These are phyloP conservation scores for Pyrenochaeta sp. DNA, from an alignment of 2,329 filamentous ascomycete species.

Conservation along the genomic window DNA sequence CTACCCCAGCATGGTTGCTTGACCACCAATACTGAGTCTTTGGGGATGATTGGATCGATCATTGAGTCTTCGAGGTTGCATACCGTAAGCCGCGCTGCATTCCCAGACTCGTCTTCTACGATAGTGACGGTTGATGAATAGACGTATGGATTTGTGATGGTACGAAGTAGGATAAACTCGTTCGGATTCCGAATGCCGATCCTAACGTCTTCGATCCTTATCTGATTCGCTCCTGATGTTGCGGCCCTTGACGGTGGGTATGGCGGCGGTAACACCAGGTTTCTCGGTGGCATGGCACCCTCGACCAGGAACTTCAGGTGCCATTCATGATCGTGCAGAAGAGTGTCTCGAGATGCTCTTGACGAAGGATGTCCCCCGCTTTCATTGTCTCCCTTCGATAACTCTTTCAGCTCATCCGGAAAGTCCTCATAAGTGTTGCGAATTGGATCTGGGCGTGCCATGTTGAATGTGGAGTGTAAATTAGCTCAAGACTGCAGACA, in stretches of 20 bases:
- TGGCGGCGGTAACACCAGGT: constrained; percentile 25
- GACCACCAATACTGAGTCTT: constrained; percentile 21
- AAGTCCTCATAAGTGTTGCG: constrained; percentile 32
- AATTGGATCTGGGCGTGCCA: constrained; percentile 13
- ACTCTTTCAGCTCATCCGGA: constrained; percentile 24
- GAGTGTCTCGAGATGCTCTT: constrained; percentile 15
- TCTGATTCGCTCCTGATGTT: background rate
- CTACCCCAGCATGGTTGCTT: constrained; percentile 34
- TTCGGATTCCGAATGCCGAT: constrained; percentile 15
- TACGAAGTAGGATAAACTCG: constrained; percentile 20
- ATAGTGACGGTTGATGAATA: constrained; percentile 30
- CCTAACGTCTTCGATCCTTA: constrained; percentile 19
- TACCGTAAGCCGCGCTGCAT: constrained; percentile 28
- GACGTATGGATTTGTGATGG: constrained; percentile 30
- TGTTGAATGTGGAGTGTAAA: background rate
- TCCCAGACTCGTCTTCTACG: constrained; percentile 28
- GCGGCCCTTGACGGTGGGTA: constrained; percentile 27
- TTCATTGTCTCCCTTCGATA: constrained; percentile 15
- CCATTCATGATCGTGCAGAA: constrained; percentile 22
- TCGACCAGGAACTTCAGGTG: constrained; percentile 25
- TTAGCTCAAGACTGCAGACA: background rate
- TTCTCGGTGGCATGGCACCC: constrained; percentile 22
- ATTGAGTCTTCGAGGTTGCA: constrained; percentile 35
- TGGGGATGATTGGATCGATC: constrained; percentile 26
- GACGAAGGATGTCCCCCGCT: constrained; percentile 6